Evolutionary conservation across 208 protist genomes (phyloP).

Genomic region (Acanthamoeba royreba): DNA sequence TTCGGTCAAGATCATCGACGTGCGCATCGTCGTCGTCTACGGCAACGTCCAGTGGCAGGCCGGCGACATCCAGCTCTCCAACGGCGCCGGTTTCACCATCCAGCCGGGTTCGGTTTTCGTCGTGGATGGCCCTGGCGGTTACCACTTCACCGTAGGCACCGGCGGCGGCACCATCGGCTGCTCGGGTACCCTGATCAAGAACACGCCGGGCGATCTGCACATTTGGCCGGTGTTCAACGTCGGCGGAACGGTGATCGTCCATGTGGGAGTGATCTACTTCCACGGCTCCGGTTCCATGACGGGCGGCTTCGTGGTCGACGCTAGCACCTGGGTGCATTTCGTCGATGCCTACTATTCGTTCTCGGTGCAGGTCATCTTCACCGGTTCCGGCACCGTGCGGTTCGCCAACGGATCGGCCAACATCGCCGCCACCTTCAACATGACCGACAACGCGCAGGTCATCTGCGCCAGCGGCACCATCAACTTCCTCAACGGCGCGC

Average conservation of each 20-base stretch:
- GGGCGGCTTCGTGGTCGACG: not conserved
- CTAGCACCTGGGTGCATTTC: not conserved
- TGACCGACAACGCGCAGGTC: not conserved
- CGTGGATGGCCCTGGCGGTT: not conserved
- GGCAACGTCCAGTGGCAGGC: slow-evolving; percentile 7
- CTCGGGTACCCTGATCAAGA: slow-evolving; percentile 29
- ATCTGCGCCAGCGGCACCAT: slow-evolving; percentile 6
- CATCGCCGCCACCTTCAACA: slow-evolving; percentile 19
- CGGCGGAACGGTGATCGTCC: not conserved
- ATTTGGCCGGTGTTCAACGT: slow-evolving; percentile 11
- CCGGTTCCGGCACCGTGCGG: not conserved
- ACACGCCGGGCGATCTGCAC: slow-evolving; percentile 28
- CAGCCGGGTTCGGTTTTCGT: not conserved
- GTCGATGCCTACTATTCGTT: slow-evolving; percentile 32
- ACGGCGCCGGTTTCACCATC: slow-evolving; percentile 36
- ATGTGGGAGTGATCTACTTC: slow-evolving; percentile 7
- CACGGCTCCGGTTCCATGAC: slow-evolving; percentile 37
- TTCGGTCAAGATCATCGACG: slow-evolving; percentile 35
- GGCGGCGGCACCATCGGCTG: not conserved
- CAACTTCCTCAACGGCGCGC: slow-evolving; percentile 17
- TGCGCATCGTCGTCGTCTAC: not conserved
- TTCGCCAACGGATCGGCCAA: slow-evolving; percentile 25
- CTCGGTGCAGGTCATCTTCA: not conserved
- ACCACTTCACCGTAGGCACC: not conserved
- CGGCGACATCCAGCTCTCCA: slow-evolving; percentile 36